Base-by-base conservation (phyloP, 2,329 filamentous ascomycete genomes). In the Penicillium olsonii region DNA sequence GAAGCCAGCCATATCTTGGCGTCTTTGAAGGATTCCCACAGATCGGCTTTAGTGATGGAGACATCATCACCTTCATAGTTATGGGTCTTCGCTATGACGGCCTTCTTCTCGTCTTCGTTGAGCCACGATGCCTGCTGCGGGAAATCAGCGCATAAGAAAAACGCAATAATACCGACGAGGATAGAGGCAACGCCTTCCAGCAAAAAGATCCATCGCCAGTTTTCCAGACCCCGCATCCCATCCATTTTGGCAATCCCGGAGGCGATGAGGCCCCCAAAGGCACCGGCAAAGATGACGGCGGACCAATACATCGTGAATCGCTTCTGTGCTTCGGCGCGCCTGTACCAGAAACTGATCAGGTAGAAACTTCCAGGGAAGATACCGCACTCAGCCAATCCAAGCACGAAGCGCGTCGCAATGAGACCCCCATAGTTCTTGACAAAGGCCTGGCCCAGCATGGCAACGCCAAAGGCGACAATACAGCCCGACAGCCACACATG, bases 401-500 rank as follows among this genome's bases (percentile, higher is more conserved):
- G 57, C 19, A 68, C 57, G 51, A 68, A 65, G 7, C 65, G 61
- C 18, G 59, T 62, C 5, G 62, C 65, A 10, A 68, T 55, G 3
- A 65, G 43, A 24, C 63, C 60, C 14, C 54, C 43, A 29, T 66
- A 68, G 40, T 33, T 63, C 12, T 60, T 45, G 29, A 66, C 61
- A 42, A 63, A 66, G 17, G 55, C 65, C 35, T 64, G 62, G 14
- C 52, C 45, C 6, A 63, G 27, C 61, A 59, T 63, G 22, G 59
- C 50, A 24, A 63, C 48, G 9, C 62, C 62, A 50, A 64, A 64
- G 17, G 53, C 42, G 17, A 56, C 38, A 11, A 64, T 61, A 46
- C 56, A 63, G 19, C 50, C 52, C 3, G 61, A 60, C 35, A 65
- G 69, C 78, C 78, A 81, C 19, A 80, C 59, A 53, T 78, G 74